Percentiles rank a stretch among this genome's conserved stretches.
These are phyloP conservation scores for Vicia faba DNA, from an alignment of 306 rosid genomes.

Conservation along the genomic window DNA sequence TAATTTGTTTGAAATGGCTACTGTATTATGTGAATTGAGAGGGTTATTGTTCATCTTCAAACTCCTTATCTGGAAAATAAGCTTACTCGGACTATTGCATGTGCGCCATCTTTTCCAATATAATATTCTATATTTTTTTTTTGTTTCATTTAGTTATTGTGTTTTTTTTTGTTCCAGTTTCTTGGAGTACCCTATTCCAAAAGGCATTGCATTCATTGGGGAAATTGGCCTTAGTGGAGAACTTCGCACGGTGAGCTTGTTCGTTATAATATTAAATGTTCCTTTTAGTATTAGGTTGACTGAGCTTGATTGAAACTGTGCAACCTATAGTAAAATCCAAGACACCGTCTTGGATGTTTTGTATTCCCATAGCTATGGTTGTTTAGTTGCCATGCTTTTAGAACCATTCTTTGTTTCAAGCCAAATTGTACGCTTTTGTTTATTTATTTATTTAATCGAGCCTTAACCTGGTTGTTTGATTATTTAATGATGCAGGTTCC, in stretches of 20 bases:
- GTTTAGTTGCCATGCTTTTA: not conserved
- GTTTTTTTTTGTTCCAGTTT: slow-evolving; percentile 51
- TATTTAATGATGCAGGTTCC: slow-evolving; percentile 60
- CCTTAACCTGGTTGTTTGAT: slow-evolving; percentile 9
- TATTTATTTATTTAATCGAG: not conserved
- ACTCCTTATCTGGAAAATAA: slow-evolving; percentile 30
- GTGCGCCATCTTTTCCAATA: not conserved
- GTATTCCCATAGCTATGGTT: too few relatives aligned
- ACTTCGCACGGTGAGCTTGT: slow-evolving; percentile 75
- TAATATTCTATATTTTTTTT: not conserved
- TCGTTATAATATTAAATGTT: slow-evolving; percentile 15
- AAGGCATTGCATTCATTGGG: slow-evolving; percentile 78
- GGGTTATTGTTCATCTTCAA: slow-evolving; percentile 15
- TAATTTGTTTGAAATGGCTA: slow-evolving; percentile 31
- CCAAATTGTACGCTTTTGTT: slow-evolving; percentile 15
- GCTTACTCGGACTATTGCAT: slow-evolving; percentile 12
- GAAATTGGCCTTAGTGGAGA: slow-evolving; percentile 97
- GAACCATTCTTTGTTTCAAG: slow-evolving; percentile 14
- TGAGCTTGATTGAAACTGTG: too few relatives aligned
- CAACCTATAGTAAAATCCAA: too few relatives aligned
- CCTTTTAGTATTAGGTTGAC: not conserved
- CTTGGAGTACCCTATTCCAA: slow-evolving; percentile 87
- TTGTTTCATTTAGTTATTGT: slow-evolving; percentile 16
- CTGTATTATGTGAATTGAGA: slow-evolving; percentile 12
- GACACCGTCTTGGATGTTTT: too few relatives aligned